These are phyloP conservation scores for Aspergillus sp. DNA, from an alignment of 2,329 filamentous ascomycete genomes.

Conservation along the genomic window DNA sequence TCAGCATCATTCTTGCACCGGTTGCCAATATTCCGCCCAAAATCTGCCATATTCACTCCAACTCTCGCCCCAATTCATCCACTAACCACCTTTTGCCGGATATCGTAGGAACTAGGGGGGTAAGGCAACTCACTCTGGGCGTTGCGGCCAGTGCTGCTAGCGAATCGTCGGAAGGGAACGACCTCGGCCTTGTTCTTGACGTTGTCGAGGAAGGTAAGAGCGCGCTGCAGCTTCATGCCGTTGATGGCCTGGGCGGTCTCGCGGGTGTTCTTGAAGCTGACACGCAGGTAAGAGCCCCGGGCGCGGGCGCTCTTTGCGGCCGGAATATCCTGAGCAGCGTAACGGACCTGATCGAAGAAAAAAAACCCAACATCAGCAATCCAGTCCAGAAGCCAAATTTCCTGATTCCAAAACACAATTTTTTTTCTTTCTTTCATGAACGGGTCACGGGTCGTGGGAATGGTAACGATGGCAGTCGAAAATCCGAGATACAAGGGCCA, in stretches of 20 bases:
- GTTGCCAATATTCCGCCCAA: background rate
- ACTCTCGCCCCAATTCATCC: background rate
- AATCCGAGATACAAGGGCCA: slow-evolving; percentile 1
- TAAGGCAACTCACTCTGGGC: slow-evolving; percentile 81
- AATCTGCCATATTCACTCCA: background rate
- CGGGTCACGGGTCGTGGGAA: slow-evolving; percentile 2
- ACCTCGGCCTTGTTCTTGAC: slow-evolving; percentile 96
- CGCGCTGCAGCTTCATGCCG: slow-evolving; percentile 96
- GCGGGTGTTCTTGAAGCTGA: slow-evolving; percentile 99
- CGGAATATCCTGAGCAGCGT: slow-evolving; percentile 87
- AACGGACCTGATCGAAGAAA: slow-evolving; percentile 70
- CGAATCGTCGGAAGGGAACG: slow-evolving; percentile 96
- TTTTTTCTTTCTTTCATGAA: background rate
- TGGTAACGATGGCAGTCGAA: slow-evolving; percentile 1
- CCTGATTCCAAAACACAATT: slow-evolving; percentile 3
- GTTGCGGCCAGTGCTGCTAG: slow-evolving; percentile 90
- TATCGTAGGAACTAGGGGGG: slow-evolving; percentile 8
- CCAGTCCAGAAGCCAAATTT: slow-evolving; percentile 7
- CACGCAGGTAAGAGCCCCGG: slow-evolving; percentile 97
- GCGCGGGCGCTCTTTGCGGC: slow-evolving; percentile 93
- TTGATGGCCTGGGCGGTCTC: slow-evolving; percentile 99
- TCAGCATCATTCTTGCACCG: background rate
- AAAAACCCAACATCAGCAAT: slow-evolving; percentile 30
- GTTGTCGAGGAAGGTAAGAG: slow-evolving; percentile 96
- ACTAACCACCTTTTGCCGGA: background rate